Base-by-base conservation (phyloP, 257 asterid genomes). In the Nicotiana undulata region DNA sequence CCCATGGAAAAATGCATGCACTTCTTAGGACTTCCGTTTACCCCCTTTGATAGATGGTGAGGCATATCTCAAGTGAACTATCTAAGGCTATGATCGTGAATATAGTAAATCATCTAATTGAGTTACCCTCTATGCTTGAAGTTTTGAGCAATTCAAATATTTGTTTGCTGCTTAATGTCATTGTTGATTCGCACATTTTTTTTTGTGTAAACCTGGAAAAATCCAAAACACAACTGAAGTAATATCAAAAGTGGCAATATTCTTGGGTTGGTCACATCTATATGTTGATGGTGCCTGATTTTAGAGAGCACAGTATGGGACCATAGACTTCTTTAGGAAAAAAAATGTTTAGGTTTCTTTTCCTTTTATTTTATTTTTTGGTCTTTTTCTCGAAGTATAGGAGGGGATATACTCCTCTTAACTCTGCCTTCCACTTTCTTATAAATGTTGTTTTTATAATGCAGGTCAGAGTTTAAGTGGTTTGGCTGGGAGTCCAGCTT, bases 401-500 rank as follows among this genome's bases (percentile, higher is more conserved):
- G 59, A 29, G 7, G 12, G 13, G 77, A 72, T 72, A 72, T 46
- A 22, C 10, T 59, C 72, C 24, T 20, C 58, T 22, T 77, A 13
- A 20, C 56, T 37, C 72, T 37, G 15, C 40, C 59, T 61, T 59
- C 17, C 66, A 32, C 66, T 34, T 17, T 77, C 31, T 79, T 61
- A 79, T 20, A 28, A 46, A 24, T 22, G 16, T 74, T 26, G 4
- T 65, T 18, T 55, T 37, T 60, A 37, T 60, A 51, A 13, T 13
- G 76, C 83, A 88, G 90, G 91, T 56, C 91, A 88, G 81, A 84
- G 77, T 22, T 81, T 86, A 58, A 86, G 83, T 72, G 91, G 91
- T 32, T 79, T 88, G 87, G 88, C 89, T 82, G 91, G 91, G 79
- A 88, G 91, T 68, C 91, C 91, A 3, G 89, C 89, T 16, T 86